Evolutionary conservation across 352 stramenopile species (phyloP).

Genomic region (Peronospora tabacina): DNA sequence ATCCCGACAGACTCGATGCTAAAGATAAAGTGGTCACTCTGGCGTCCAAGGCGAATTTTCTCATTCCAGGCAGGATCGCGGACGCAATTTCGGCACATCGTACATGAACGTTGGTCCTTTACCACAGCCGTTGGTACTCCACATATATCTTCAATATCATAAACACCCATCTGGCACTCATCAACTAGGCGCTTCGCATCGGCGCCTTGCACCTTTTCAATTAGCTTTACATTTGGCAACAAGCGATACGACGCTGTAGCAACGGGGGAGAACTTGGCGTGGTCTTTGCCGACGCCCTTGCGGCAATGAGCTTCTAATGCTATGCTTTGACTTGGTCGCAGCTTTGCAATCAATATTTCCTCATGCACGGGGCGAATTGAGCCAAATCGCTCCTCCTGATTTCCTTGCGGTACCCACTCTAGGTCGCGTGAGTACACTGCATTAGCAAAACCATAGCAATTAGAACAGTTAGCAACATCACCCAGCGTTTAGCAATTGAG

Average conservation of each 20-base stretch:
- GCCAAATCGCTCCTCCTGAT: conserved; percentile 89
- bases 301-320: conserved; percentile 92
- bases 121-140: conserved; percentile 70
- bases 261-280: conserved; percentile 97
- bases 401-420: conserved; percentile 94
- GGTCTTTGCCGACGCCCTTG: conserved; percentile 94
- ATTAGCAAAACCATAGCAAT: conserved; percentile 4
- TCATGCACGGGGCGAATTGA: conserved; percentile 85
- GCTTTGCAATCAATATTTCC: conserved; percentile 95
- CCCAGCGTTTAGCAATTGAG: not conserved
- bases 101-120: conserved; percentile 85
- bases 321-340: conserved; percentile 94
- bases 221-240: conserved; percentile 79
- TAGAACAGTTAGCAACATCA: conserved; percentile 1
- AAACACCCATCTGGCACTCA: conserved; percentile 77
- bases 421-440: conserved; percentile 91
- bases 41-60: conserved; percentile 86
- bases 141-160: conserved; percentile 89
- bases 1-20: conserved; percentile 81
- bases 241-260: conserved; percentile 93
- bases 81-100: conserved; percentile 96
- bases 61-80: conserved; percentile 79
- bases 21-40: conserved; percentile 96
- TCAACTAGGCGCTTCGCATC: conserved; percentile 55
- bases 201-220: conserved; percentile 47